Conservation (phyloP, 2,329 filamentous ascomycete species). For the Nigrospora osmanthi region DNA sequence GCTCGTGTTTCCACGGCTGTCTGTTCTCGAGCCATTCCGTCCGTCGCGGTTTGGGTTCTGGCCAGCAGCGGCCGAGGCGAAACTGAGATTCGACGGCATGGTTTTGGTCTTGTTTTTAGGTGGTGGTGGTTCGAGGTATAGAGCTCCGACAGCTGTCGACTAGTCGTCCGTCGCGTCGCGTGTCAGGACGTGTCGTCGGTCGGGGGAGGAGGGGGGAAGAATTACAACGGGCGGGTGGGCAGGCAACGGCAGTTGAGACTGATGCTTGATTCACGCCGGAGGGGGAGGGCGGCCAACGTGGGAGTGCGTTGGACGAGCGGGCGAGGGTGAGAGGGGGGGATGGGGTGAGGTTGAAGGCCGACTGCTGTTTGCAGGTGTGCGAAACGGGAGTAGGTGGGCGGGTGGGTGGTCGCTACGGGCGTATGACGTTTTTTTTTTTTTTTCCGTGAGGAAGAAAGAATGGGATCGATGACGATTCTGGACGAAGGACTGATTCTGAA, state of each 20-base stretch:
- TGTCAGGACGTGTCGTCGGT: neutral
- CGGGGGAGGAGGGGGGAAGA: neutral
- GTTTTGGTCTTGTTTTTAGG: constrained; percentile 26
- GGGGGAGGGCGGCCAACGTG: neutral
- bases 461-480: neutral
- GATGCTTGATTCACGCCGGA: too few relatives aligned
- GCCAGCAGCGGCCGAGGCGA: constrained; percentile 75
- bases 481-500: neutral
- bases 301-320: neutral
- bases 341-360: too few relatives aligned
- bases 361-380: too few relatives aligned
- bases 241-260: too few relatives aligned
- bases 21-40: constrained; percentile 49
- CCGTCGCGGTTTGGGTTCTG: constrained; percentile 57
- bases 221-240: neutral
- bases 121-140: neutral
- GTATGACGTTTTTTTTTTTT: too few relatives aligned
- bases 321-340: neutral
- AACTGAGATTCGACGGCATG: constrained; percentile 73
- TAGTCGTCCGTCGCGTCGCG: neutral
- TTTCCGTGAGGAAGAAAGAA: neutral
- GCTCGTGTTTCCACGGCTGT: constrained; percentile 46
- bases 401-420: too few relatives aligned
- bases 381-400: too few relatives aligned
- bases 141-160: neutral